These are phyloP conservation scores for Lodderomyces metapsilosis DNA, from an alignment of 1,139 yeast genomes.

Conservation along the genomic window DNA sequence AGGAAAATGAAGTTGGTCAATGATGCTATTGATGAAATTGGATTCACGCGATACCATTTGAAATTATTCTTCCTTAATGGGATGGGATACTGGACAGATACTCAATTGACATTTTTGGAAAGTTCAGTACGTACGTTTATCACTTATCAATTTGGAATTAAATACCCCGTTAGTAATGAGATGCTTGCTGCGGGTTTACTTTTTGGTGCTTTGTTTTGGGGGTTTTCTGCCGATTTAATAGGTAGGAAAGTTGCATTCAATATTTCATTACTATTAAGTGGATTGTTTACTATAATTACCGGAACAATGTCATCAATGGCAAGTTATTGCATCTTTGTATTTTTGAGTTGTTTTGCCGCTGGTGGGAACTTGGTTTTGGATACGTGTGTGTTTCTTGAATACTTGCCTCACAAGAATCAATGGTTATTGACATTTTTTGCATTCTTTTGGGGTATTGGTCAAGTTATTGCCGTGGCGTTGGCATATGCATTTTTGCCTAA, in stretches of 20 bases:
- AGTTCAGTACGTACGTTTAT: slow-evolving; percentile 35
- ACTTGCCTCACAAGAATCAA: slow-evolving; percentile 51
- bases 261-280: slow-evolving; percentile 19
- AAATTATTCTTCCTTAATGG: slow-evolving; percentile 49
- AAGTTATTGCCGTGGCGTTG: slow-evolving; percentile 29
- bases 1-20: slow-evolving; percentile 29
- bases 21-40: slow-evolving; percentile 36
- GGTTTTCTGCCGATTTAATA: slow-evolving; percentile 50
- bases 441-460: slow-evolving; percentile 38
- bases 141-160: slow-evolving; percentile 41
- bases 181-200: slow-evolving; percentile 45
- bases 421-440: slow-evolving; percentile 40
- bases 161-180: slow-evolving; percentile 31
- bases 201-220: slow-evolving; percentile 56
- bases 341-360: slow-evolving; percentile 44
- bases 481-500: slow-evolving; percentile 35
- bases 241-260: slow-evolving; percentile 28
- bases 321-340: slow-evolving; percentile 49
- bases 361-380: slow-evolving; percentile 65
- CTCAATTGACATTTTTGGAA: slow-evolving; percentile 49
- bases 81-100: slow-evolving; percentile 64
- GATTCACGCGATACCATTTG: slow-evolving; percentile 34
- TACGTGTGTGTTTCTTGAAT: slow-evolving; percentile 58
- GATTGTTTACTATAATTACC: slow-evolving; percentile 50
- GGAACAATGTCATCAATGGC: slow-evolving; percentile 51